Percentiles rank a stretch among this genome's conserved stretches.
These are phyloP conservation scores for Agrocybe chaxingu DNA, from an alignment of 768 basidiomycete genomes.

Conservation along the genomic window DNA sequence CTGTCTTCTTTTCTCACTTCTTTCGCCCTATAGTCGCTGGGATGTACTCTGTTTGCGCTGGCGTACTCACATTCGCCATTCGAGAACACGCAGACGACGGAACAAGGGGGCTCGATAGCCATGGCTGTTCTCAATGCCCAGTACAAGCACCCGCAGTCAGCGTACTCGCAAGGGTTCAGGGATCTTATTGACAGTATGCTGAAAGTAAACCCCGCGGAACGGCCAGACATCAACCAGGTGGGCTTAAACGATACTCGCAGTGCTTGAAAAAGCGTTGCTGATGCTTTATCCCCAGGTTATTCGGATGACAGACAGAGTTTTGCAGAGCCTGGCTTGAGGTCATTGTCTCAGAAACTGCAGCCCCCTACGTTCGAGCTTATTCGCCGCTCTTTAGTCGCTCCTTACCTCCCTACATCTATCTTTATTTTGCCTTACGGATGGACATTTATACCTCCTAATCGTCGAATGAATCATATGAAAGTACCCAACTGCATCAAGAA, in stretches of 20 bases:
- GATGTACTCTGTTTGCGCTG: conserved; percentile 91
- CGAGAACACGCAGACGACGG: conserved; percentile 86
- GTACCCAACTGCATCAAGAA: too few species aligned
- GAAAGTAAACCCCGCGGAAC: conserved; percentile 73
- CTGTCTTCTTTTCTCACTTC: not conserved
- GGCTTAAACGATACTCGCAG: too few species aligned
- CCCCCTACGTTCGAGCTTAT: not conserved
- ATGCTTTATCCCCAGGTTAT: conserved; percentile 48
- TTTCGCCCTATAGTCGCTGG: conserved; percentile 65
- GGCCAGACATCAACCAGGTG: conserved; percentile 87
- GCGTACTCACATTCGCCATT: conserved; percentile 97
- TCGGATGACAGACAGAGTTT: conserved; percentile 56
- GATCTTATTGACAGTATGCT: conserved; percentile 84
- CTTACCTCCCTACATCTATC: not conserved
- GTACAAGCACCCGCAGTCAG: conserved; percentile 84
- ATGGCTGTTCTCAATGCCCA: conserved; percentile 96
- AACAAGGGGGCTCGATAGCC: conserved; percentile 94
- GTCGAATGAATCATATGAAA: too few species aligned
- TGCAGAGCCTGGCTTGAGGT: conserved; percentile 52
- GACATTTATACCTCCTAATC: too few species aligned
- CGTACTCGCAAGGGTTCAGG: conserved; percentile 82
- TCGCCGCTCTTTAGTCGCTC: not conserved
- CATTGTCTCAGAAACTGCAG: not conserved
- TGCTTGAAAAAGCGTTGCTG: not conserved
- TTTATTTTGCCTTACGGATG: not conserved